phyloP scores from a whole-genome alignment of 768 basidiomycete genomes.

The Cantharellus anzutake region DNA sequence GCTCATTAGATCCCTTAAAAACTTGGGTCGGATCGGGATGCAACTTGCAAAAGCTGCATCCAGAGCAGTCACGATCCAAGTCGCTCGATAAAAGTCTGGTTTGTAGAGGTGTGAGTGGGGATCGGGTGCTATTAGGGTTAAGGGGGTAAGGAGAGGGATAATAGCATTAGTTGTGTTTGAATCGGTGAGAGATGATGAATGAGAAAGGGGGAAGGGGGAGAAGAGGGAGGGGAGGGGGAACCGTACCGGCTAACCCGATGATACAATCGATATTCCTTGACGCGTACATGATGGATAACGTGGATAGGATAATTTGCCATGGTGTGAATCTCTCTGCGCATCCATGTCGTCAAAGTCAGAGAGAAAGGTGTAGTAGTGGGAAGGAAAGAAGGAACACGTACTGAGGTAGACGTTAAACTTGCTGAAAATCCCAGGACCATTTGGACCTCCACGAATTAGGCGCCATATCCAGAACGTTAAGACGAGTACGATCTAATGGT shows the following conservation, averaged over 20 bases:
- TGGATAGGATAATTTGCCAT: conserved; percentile 86
- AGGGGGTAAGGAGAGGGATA: background rate
- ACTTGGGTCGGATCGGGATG: conserved; percentile 79
- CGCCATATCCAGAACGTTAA: conserved; percentile 84
- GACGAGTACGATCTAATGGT: conserved; percentile 62
- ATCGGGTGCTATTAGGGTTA: conserved; percentile 51
- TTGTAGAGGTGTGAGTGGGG: conserved; percentile 87
- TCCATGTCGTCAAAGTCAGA: background rate
- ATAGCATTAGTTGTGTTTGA: background rate
- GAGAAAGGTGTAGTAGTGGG: background rate
- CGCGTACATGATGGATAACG: conserved; percentile 70
- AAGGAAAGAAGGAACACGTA: conserved; percentile 19
- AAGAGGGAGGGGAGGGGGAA: too few species aligned
- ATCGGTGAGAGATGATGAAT: background rate
- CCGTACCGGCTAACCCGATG: conserved; percentile 59
- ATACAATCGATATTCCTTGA: conserved; percentile 71
- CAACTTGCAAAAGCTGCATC: conserved; percentile 96
- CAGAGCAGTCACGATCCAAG: conserved; percentile 86
- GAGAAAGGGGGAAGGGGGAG: background rate
- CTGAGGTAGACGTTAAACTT: conserved; percentile 38
- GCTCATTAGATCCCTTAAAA: conserved; percentile 76
- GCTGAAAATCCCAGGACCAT: conserved; percentile 50
- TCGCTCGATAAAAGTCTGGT: conserved; percentile 84
- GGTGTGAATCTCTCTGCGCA: conserved; percentile 63
- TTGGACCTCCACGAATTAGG: conserved; percentile 41